Percentiles rank a stretch among this genome's conserved stretches.
phyloP scores from a whole-genome alignment of 2,329 filamentous ascomycete genomes.

The Botrytis hyacinthi region DNA sequence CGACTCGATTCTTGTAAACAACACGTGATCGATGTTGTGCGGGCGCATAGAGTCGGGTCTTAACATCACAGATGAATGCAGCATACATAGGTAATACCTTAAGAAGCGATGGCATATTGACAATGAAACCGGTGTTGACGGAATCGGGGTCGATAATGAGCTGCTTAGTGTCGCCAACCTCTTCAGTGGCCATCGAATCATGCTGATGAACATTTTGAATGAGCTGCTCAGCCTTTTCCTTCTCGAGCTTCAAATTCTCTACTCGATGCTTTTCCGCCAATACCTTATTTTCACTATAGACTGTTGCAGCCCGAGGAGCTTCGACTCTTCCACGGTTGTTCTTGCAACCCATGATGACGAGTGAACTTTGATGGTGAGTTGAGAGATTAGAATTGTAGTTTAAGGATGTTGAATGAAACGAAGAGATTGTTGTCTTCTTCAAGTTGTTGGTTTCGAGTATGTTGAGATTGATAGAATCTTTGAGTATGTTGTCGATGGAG shows the following conservation, averaged over 20 bases:
- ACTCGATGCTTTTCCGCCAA: no score
- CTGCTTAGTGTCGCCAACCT: not conserved
- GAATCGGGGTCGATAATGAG: not conserved
- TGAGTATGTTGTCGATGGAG: not conserved
- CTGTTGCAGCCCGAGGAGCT: not conserved
- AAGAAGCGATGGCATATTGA: not conserved
- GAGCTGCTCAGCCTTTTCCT: not conserved
- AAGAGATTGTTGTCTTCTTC: not conserved
- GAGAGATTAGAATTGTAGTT: not conserved
- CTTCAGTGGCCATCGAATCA: not conserved
- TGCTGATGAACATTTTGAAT: not conserved
- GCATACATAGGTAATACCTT: not conserved
- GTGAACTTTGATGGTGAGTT: not conserved
- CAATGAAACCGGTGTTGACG: not conserved
- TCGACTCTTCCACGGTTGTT: not conserved
- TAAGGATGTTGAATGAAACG: not conserved
- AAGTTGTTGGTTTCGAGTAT: not conserved
- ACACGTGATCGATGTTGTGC: not conserved
- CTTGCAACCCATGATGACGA: not conserved
- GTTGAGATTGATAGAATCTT: not conserved
- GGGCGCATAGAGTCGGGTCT: not conserved
- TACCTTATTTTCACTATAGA: not conserved
- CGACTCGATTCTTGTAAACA: not conserved
- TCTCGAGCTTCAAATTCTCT: not conserved
- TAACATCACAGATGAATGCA: not conserved